phyloP scores from a whole-genome alignment of 2,329 filamentous ascomycete species.

The Stachybotrys chlorohalonatus region DNA sequence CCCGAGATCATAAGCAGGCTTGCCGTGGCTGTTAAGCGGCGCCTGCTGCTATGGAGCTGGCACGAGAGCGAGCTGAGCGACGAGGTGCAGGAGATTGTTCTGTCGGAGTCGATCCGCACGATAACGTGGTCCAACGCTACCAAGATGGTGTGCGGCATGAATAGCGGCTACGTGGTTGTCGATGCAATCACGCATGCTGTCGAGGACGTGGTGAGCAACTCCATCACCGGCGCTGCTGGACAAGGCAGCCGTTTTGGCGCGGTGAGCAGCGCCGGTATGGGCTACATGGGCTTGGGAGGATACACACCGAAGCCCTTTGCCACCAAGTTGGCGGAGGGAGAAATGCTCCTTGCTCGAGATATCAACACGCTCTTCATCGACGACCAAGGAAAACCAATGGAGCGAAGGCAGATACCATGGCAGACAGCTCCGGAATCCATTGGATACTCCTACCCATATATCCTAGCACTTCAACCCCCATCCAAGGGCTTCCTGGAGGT shows the following conservation, averaged over 20 bases:
- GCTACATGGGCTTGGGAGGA: constrained; percentile 89
- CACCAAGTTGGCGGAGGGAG: constrained; percentile 69
- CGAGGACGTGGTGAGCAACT: constrained; percentile 71
- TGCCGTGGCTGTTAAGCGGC: constrained; percentile 87
- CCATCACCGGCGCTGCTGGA: constrained; percentile 53
- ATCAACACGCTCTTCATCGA: constrained; percentile 93
- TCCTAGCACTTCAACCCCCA: constrained; percentile 75
- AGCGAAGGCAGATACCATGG: constrained; percentile 90
- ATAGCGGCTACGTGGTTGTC: constrained; percentile 82
- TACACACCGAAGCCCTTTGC: constrained; percentile 88
- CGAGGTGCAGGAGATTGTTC: constrained; percentile 65
- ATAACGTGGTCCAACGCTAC: constrained; percentile 87
- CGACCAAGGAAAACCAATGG: constrained; percentile 68
- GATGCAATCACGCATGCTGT: constrained; percentile 68
- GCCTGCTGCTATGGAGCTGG: constrained; percentile 89
- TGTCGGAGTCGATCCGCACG: constrained; percentile 77
- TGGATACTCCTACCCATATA: constrained; percentile 94
- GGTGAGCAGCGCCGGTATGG: constrained; percentile 79
- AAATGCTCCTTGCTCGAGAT: constrained; percentile 93
- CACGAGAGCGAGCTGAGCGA: constrained; percentile 80
- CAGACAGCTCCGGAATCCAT: constrained; percentile 77
- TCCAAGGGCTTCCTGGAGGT: constrained; percentile 82
- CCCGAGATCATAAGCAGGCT: constrained; percentile 87
- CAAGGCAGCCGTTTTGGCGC: constrained; percentile 72
- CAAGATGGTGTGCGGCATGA: constrained; percentile 82